These are phyloP conservation scores for Eragrostis curvula DNA, from an alignment of 176 grass and related monocot genomes.

Conservation along the genomic window DNA sequence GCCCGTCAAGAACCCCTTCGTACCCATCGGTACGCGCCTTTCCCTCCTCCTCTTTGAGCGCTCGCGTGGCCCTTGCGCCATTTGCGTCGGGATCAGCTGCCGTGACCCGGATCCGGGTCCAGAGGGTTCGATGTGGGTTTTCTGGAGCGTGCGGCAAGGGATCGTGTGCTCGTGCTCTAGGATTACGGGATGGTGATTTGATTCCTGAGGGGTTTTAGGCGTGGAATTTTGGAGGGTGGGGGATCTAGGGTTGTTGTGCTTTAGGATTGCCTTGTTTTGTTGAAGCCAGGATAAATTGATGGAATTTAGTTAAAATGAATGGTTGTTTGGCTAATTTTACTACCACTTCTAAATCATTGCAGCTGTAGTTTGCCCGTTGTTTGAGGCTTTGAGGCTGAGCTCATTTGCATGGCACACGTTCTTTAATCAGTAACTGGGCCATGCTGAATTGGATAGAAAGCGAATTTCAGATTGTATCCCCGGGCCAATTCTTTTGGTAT, in stretches of 20 bases:
- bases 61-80: not conserved
- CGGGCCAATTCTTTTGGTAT: not conserved
- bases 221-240: not conserved
- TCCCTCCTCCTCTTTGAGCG: not conserved
- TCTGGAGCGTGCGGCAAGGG: not conserved
- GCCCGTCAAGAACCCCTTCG: slow-evolving; percentile 90
- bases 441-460: not conserved
- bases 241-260: not conserved
- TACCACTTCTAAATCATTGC: not conserved
- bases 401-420: not conserved
- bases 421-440: not conserved
- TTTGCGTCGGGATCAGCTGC: not conserved
- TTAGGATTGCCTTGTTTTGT: not conserved
- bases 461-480: not conserved
- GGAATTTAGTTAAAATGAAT: not conserved
- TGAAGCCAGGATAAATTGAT: not conserved
- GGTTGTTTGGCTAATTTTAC: not conserved
- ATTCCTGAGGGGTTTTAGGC: not conserved
- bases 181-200: not conserved
- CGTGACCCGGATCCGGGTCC: not conserved
- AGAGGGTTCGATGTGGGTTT: not conserved
- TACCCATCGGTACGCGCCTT: slow-evolving; percentile 76
- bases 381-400: too few species aligned
- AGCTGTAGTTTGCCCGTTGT: not conserved
- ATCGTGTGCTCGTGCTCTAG: not conserved